Evolutionary conservation across 2,329 filamentous ascomycete species (phyloP).

Genomic region (Phyllachora maydis): DNA sequence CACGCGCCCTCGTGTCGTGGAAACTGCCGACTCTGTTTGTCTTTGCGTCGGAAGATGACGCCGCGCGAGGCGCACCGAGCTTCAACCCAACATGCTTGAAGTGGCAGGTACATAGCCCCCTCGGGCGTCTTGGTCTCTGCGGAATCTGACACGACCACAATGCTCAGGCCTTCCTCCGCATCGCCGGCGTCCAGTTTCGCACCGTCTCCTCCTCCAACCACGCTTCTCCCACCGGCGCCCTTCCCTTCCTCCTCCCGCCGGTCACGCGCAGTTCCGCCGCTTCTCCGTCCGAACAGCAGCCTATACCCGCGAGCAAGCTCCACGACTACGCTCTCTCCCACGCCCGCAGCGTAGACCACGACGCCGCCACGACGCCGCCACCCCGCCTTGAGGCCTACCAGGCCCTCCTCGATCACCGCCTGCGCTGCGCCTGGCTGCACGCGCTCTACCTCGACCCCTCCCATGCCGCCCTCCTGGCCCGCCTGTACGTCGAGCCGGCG

Average conservation of each 20-base stretch:
- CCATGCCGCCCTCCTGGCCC: conserved; percentile 48
- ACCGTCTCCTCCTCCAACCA: conserved; percentile 69
- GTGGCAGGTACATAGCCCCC: conserved; percentile 74
- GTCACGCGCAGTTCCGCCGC: conserved; percentile 8
- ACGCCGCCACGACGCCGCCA: too few species aligned
- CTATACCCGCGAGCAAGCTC: too few species aligned
- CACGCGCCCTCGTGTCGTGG: conserved; percentile 23
- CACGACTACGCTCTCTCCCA: conserved; percentile 5
- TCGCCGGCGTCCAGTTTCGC: conserved; percentile 47
- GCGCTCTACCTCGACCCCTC: conserved; percentile 54
- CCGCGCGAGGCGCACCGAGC: conserved; percentile 41
- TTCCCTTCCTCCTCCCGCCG: conserved; percentile 55
- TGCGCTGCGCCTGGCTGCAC: conserved; percentile 81
- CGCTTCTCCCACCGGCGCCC: conserved; percentile 69
- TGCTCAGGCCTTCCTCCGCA: conserved; percentile 57
- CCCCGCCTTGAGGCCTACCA: conserved; percentile 59
- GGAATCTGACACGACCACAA: not conserved
- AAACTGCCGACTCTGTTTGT: conserved; percentile 45
- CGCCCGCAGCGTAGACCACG: conserved; percentile 6
- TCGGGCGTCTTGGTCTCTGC: too few species aligned
- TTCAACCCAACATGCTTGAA: conserved; percentile 88
- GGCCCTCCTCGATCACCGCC: conserved; percentile 51
- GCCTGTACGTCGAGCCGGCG: conserved; percentile 50
- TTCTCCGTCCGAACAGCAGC: too few species aligned
- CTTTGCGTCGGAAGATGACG: conserved; percentile 49